Percentiles rank a stretch among this genome's conserved stretches.
Evolutionary conservation across 2,329 filamentous ascomycete species (phyloP).

Genomic region (Rhynchosporium graminicola): DNA sequence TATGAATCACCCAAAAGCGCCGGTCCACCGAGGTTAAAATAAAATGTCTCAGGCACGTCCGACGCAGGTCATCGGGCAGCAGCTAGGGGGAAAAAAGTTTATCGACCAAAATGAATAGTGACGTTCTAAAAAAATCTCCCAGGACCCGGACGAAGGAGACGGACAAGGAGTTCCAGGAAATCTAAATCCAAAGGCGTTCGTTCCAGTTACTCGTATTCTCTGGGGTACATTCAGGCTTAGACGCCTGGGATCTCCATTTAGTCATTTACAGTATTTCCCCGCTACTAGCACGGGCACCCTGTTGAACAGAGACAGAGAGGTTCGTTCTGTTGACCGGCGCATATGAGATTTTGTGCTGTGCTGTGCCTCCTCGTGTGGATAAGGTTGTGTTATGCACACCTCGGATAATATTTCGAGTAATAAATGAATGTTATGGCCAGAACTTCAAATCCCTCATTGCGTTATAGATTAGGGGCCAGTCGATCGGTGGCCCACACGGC

Average conservation of each 20-base stretch:
- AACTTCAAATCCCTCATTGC: no score
- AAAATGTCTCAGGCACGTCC: background rate
- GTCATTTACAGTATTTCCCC: background rate
- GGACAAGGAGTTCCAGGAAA: background rate
- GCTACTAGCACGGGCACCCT: constrained; percentile 2
- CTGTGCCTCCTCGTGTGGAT: background rate
- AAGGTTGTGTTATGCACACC: no score
- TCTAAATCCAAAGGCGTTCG: background rate
- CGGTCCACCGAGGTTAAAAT: constrained; percentile 3
- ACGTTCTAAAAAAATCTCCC: background rate
- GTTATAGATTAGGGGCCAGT: no score
- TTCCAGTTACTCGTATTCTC: background rate
- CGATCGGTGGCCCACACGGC: no score
- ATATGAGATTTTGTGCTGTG: background rate
- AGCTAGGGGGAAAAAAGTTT: background rate
- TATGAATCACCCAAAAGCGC: background rate
- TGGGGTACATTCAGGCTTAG: background rate
- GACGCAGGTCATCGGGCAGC: no score
- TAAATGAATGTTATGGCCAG: no score
- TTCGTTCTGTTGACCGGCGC: background rate
- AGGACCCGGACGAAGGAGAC: background rate
- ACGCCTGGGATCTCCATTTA: background rate
- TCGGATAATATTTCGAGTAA: no score
- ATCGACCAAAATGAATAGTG: no score
- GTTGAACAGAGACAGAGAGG: background rate